These are phyloP conservation scores for Solanum chacoense DNA, from an alignment of 305 asterid species.

Conservation along the genomic window DNA sequence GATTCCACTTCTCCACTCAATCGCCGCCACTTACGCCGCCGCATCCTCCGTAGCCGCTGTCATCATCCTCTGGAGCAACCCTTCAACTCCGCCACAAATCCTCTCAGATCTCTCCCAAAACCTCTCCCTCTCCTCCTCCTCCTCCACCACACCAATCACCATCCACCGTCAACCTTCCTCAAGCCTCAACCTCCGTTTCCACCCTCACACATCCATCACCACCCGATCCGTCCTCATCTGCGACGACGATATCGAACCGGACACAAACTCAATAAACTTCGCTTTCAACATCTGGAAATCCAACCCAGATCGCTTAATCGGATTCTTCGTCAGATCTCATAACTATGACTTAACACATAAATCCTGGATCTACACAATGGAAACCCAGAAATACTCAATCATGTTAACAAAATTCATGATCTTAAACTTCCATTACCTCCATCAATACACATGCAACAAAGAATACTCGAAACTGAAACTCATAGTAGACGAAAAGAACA, in stretches of 20 bases:
- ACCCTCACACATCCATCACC: constrained; percentile 39
- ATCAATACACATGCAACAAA: constrained; percentile 47
- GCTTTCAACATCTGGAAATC: constrained; percentile 61
- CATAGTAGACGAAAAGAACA: constrained; percentile 47
- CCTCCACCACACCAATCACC: constrained; percentile 17
- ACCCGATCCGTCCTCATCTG: constrained; percentile 74
- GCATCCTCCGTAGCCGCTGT: constrained; percentile 45
- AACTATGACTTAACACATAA: constrained; percentile 44
- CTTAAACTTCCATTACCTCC: constrained; percentile 31
- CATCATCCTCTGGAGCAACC: constrained; percentile 70
- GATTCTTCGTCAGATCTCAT: constrained; percentile 83
- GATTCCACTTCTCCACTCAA: constrained; percentile 55
- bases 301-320: constrained; percentile 46
- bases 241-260: constrained; percentile 73
- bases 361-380: constrained; percentile 76
- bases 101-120: constrained; percentile 39
- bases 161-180: constrained; percentile 46
- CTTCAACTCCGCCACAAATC: constrained; percentile 42
- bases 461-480: constrained; percentile 22
- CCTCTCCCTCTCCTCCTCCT: constrained; percentile 29
- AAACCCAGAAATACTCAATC: constrained; percentile 55
- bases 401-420: constrained; percentile 73
- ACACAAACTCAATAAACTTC: constrained; percentile 37
- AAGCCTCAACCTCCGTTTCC: constrained; percentile 69
- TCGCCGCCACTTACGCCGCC: constrained; percentile 59